Evolutionary conservation across 2,329 filamentous ascomycete species (phyloP).

Genomic region (Aspergillus sp.): DNA sequence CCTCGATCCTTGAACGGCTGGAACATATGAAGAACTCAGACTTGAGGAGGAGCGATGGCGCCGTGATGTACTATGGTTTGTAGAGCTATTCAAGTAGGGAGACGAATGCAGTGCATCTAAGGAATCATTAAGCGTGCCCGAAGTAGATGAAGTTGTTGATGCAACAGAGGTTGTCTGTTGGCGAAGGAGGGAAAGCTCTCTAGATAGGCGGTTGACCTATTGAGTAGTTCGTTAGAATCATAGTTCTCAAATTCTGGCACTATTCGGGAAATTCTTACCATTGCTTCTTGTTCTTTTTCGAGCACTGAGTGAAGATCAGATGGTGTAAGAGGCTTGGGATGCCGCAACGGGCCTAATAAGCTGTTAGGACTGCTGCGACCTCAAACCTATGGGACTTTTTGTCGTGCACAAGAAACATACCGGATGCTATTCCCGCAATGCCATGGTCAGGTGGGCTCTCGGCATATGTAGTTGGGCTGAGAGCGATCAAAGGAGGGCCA

Average conservation of each 20-base stretch:
- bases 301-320: slow-evolving; percentile 84
- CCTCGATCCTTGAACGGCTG: slow-evolving; percentile 29
- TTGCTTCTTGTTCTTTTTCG: slow-evolving; percentile 92
- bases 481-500: slow-evolving; percentile 35
- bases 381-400: neutral
- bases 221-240: neutral
- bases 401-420: slow-evolving; percentile 19
- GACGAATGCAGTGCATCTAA: slow-evolving; percentile 39
- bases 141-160: slow-evolving; percentile 56
- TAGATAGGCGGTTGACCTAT: slow-evolving; percentile 86
- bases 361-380: slow-evolving; percentile 8
- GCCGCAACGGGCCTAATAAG: slow-evolving; percentile 65
- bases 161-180: slow-evolving; percentile 60
- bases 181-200: slow-evolving; percentile 81
- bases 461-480: slow-evolving; percentile 22
- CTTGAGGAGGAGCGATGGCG: slow-evolving; percentile 55
- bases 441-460: slow-evolving; percentile 29
- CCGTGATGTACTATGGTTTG: slow-evolving; percentile 50
- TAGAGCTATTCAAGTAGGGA: slow-evolving; percentile 41
- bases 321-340: slow-evolving; percentile 81
- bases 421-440: slow-evolving; percentile 35
- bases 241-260: neutral
- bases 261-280: slow-evolving; percentile 53
- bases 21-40: slow-evolving; percentile 43
- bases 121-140: slow-evolving; percentile 46